Evolutionary conservation across 2,329 filamentous ascomycete species (phyloP).

Genomic region (Mariannaea elegans): DNA sequence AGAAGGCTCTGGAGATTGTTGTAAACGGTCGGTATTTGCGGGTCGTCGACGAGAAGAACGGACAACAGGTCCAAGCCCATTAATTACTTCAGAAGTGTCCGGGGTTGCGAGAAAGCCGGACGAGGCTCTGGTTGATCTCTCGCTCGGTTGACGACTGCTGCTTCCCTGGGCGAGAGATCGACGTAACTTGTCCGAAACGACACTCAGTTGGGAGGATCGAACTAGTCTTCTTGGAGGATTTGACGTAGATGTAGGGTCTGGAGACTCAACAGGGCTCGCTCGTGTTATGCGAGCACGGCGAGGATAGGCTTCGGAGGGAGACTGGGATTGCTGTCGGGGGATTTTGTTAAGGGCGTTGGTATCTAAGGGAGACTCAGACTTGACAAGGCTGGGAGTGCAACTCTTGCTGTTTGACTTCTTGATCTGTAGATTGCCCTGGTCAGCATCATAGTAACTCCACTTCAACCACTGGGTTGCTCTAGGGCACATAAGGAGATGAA

Average conservation of each 20-base stretch:
- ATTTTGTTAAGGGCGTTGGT: conserved; percentile 39
- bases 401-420: conserved; percentile 33
- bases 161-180: conserved; percentile 43
- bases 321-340: conserved; percentile 44
- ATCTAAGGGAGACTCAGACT: conserved; percentile 40
- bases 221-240: conserved; percentile 37
- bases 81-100: conserved; percentile 60
- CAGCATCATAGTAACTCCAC: conserved; percentile 16
- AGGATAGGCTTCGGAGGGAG: conserved; percentile 45
- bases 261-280: conserved; percentile 43
- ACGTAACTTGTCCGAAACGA: conserved; percentile 47
- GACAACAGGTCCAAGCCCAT: conserved; percentile 35
- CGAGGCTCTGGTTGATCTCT: conserved; percentile 35
- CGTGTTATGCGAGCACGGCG: conserved; percentile 44
- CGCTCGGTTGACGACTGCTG: conserved; percentile 36
- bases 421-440: conserved; percentile 18
- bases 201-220: conserved; percentile 42
- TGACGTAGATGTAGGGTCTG: conserved; percentile 34
- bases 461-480: neutral
- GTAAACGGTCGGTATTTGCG: conserved; percentile 51
- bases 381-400: conserved; percentile 39
- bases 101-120: conserved; percentile 62
- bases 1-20: conserved; percentile 56
- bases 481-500: neutral
- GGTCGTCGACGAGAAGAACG: conserved; percentile 52